Evolutionary conservation across 1,139 yeast genomes (phyloP).

Genomic region (Taiozyma onychis): DNA sequence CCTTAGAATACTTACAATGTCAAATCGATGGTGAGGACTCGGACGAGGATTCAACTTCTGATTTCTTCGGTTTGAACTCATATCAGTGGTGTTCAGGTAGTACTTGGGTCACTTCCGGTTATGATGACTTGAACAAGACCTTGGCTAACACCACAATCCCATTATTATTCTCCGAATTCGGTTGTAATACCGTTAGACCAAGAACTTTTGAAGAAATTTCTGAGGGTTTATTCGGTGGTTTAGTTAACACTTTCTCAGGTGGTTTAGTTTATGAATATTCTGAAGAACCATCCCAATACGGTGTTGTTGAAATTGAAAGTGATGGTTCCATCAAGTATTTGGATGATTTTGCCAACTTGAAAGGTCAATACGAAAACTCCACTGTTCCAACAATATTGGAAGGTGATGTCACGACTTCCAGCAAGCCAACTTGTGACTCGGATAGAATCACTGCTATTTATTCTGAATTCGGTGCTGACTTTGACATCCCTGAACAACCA

Average conservation of each 20-base stretch:
- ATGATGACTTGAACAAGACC: constrained; percentile 51
- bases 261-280: constrained; percentile 76
- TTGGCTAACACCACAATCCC: constrained; percentile 69
- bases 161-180: constrained; percentile 80
- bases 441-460: constrained; percentile 35
- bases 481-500: constrained; percentile 39
- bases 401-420: constrained; percentile 32
- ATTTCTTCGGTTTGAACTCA: constrained; percentile 87
- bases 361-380: constrained; percentile 39
- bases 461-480: constrained; percentile 36
- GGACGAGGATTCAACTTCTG: constrained; percentile 64
- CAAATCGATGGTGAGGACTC: constrained; percentile 45
- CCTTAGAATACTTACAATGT: constrained; percentile 81
- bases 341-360: constrained; percentile 53
- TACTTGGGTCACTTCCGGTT: constrained; percentile 66
- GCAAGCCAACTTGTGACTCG: constrained; percentile 50
- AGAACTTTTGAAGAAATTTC: constrained; percentile 70
- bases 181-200: constrained; percentile 59
- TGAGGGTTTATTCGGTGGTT: constrained; percentile 47
- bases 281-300: constrained; percentile 64
- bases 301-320: constrained; percentile 51
- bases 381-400: constrained; percentile 37
- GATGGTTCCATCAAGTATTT: constrained; percentile 39
- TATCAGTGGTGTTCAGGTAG: constrained; percentile 90
- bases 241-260: constrained; percentile 59